Percentiles rank a stretch among this genome's conserved stretches.
Conservation (phyloP, 352 stramenopile species). For the Albugo candida region DNA sequence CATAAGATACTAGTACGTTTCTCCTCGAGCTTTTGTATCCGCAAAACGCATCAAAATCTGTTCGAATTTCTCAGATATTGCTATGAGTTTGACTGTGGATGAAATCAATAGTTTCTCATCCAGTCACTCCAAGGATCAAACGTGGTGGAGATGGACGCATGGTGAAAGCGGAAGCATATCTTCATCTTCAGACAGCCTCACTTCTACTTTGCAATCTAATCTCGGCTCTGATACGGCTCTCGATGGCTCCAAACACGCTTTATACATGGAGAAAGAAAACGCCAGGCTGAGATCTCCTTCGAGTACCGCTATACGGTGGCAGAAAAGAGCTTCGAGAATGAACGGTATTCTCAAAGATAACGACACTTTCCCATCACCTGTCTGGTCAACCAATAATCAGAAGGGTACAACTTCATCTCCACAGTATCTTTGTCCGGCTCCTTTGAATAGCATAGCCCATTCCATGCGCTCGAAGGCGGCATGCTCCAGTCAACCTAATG, state of each 20-base stretch:
- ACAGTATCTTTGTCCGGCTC: neutral
- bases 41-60: too few species aligned
- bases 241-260: neutral
- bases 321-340: neutral
- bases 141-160: constrained; percentile 62
- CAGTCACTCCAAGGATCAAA: too few species aligned
- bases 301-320: neutral
- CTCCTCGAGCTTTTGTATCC: too few species aligned
- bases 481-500: neutral
- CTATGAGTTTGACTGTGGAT: too few species aligned
- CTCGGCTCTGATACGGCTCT: neutral
- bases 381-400: neutral
- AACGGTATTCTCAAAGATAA: neutral
- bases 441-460: neutral
- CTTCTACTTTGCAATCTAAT: neutral
- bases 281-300: neutral
- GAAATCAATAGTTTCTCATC: too few species aligned
- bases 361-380: neutral
- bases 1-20: too few species aligned
- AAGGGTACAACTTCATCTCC: neutral
- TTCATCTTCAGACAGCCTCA: constrained; percentile 20
- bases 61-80: too few species aligned
- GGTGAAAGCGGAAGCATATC: constrained; percentile 46
- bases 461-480: neutral
- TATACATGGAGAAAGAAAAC: too few species aligned